Evolutionary conservation across 306 rosid genomes (phyloP).

Genomic region (Vicia villosa): DNA sequence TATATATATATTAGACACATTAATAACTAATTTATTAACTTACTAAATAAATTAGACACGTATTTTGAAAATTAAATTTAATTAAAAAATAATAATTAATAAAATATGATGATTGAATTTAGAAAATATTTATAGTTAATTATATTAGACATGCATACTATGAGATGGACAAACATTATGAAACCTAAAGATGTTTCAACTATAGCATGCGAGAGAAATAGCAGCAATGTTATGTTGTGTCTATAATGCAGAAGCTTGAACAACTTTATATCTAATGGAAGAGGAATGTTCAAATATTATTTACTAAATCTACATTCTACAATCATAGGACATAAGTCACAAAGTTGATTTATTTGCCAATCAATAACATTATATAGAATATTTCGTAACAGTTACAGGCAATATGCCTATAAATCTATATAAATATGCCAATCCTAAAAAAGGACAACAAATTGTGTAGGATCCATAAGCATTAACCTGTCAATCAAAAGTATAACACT

Average conservation of each 20-base stretch:
- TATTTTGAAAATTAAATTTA: no score
- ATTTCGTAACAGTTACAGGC: background rate
- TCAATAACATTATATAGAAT: background rate
- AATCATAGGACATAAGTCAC: slow-evolving; percentile 11
- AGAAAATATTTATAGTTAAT: no score
- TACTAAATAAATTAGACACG: no score
- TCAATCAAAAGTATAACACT: background rate
- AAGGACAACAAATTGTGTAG: slow-evolving; percentile 30
- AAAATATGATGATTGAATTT: no score
- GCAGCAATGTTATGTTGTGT: no score
- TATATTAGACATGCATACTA: no score
- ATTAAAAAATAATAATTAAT: no score
- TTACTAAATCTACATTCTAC: slow-evolving; percentile 15
- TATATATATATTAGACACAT: no score
- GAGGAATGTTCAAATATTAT: slow-evolving; percentile 16
- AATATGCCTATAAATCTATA: slow-evolving; percentile 27
- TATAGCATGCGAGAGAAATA: no score
- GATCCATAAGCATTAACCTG: slow-evolving; percentile 36
- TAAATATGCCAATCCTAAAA: slow-evolving; percentile 33
- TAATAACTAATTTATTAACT: no score
- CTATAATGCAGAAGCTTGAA: background rate
- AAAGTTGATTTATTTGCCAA: slow-evolving; percentile 25
- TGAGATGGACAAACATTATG: no score
- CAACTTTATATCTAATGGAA: background rate
- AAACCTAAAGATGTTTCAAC: no score